Conservation (phyloP, 805 yeast species). For the Cyberlindnera misumaiensis region DNA sequence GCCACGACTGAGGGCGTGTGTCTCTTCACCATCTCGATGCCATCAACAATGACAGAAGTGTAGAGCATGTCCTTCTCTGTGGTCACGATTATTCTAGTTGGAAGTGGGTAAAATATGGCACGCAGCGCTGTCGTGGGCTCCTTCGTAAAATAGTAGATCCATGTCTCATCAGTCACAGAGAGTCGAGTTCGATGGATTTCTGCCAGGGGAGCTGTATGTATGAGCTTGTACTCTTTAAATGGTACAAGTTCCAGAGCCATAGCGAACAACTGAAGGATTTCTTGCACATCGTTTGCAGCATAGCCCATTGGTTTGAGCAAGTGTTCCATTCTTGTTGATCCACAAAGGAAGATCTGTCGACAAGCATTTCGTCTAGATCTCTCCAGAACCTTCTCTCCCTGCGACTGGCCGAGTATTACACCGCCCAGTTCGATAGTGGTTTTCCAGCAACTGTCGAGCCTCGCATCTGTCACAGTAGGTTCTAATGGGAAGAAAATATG, state of each 20-base stretch:
- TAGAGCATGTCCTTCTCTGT: background rate
- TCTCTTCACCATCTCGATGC: background rate
- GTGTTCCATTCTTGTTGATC: background rate
- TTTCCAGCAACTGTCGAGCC: background rate
- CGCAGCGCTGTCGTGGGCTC: background rate
- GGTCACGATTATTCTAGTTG: background rate
- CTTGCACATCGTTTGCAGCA: background rate
- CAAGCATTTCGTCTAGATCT: conserved; percentile 1
- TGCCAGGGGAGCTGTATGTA: background rate
- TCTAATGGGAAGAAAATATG: background rate
- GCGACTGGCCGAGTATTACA: background rate
- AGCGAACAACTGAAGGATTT: background rate
- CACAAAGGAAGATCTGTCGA: background rate
- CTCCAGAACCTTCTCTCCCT: background rate
- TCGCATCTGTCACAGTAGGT: background rate
- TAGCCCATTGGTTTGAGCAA: background rate
- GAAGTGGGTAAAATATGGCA: background rate
- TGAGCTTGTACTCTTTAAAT: background rate
- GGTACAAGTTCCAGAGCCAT: background rate
- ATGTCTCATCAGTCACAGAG: background rate
- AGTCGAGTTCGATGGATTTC: background rate
- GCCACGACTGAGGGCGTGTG: background rate
- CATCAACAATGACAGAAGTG: background rate
- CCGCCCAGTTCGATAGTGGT: background rate
- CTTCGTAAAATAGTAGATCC: background rate